Evolutionary conservation across 352 stramenopile species (phyloP).

Genomic region (Phytophthora rubi): DNA sequence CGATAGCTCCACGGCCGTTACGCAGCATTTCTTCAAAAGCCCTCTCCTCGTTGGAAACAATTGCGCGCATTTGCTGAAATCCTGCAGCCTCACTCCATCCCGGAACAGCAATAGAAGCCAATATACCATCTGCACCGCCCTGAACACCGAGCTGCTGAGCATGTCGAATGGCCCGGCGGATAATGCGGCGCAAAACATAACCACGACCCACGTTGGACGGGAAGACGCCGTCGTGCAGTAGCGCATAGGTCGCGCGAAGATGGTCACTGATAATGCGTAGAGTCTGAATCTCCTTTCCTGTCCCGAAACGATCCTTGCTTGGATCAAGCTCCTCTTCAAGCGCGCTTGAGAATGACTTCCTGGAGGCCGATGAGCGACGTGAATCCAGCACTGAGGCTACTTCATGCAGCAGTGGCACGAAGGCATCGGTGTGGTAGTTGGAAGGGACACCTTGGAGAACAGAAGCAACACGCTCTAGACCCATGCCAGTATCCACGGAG

Average conservation of each 20-base stretch:
- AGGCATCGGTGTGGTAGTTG: constrained; percentile 98
- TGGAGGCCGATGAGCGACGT: constrained; percentile 10
- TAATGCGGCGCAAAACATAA: constrained; percentile 96
- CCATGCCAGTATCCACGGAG: constrained; percentile 98
- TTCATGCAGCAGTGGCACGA: constrained; percentile 89
- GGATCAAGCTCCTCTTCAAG: constrained; percentile 57
- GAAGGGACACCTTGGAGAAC: constrained; percentile 95
- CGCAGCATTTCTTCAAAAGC: constrained; percentile 78
- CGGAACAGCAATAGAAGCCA: constrained; percentile 59
- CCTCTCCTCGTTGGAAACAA: constrained; percentile 74
- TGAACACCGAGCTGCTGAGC: constrained; percentile 67
- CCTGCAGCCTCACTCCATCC: constrained; percentile 45
- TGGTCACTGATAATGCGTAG: constrained; percentile 96
- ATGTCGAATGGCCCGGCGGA: constrained; percentile 88
- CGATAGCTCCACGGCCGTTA: constrained; percentile 64
- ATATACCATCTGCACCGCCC: constrained; percentile 33
- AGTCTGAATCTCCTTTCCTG: constrained; percentile 60
- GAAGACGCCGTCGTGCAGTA: constrained; percentile 94
- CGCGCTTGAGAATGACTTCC: constrained; percentile 43
- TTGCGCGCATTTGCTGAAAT: constrained; percentile 67
- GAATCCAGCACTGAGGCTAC: constrained; percentile 57
- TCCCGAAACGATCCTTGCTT: constrained; percentile 51
- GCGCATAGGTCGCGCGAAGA: constrained; percentile 94
- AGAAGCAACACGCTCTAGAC: constrained; percentile 94
- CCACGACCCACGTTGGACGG: constrained; percentile 95